Conservation (phyloP, 2,329 filamentous ascomycete species). For the Colletotrichum filicis region DNA sequence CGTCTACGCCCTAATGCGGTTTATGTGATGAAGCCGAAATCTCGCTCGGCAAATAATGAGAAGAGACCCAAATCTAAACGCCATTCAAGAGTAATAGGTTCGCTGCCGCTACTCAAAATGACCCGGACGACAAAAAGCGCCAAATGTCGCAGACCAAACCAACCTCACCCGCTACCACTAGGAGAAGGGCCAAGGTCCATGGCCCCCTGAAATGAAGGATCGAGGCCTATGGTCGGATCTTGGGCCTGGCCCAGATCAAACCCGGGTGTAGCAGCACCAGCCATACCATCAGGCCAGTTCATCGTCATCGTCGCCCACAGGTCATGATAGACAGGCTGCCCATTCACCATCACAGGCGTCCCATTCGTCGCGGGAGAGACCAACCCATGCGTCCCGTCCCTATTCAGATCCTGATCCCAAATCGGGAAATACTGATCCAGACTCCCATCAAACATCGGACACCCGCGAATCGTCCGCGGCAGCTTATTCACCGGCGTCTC, state of each 20-base stretch:
- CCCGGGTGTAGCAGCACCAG: background rate
- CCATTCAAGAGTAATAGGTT: background rate
- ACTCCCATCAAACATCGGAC: conserved; percentile 64
- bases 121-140: background rate
- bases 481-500: conserved; percentile 39
- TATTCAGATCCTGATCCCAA: conserved; percentile 54
- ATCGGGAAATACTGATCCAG: conserved; percentile 56
- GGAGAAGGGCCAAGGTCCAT: conserved; percentile 7
- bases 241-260: background rate
- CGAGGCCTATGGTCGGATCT: conserved; percentile 1
- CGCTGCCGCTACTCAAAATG: background rate
- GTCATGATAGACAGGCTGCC: conserved; percentile 50
- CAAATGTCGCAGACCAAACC: background rate
- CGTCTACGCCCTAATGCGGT: too few species aligned
- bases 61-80: background rate
- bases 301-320: conserved; percentile 61
- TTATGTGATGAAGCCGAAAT: too few species aligned
- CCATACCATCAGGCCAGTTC: conserved; percentile 49
- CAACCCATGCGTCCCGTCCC: conserved; percentile 13
- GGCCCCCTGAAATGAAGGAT: conserved; percentile 2
- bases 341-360: conserved; percentile 26
- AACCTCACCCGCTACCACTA: background rate
- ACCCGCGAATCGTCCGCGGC: conserved; percentile 43
- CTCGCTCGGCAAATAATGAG: background rate
- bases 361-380: background rate